Conservation (phyloP, 2,329 filamentous ascomycete species). For the Hypoxylon sp. region DNA sequence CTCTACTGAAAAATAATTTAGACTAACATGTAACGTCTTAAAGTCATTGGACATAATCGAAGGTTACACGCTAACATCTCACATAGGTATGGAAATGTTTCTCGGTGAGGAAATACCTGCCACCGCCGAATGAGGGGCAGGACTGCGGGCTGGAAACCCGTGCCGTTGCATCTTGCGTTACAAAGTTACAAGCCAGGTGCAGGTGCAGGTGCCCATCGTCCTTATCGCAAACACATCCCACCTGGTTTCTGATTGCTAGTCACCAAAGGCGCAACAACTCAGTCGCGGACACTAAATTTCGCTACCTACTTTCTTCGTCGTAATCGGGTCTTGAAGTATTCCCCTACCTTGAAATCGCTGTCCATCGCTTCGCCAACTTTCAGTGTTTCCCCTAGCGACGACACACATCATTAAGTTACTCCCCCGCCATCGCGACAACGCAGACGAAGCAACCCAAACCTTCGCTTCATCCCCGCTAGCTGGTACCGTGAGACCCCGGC, state of each 20-base stretch:
- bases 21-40: too few relatives aligned
- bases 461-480: not conserved
- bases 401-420: conserved; percentile 8
- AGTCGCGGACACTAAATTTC: not conserved
- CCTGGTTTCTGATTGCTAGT: conserved; percentile 11
- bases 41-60: too few relatives aligned
- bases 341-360: not conserved
- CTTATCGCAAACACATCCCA: conserved; percentile 31
- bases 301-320: not conserved
- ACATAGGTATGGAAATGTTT: not conserved
- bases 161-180: not conserved
- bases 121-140: conserved; percentile 30
- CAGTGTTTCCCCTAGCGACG: not conserved
- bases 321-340: conserved; percentile 10
- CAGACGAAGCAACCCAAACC: not conserved
- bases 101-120: conserved; percentile 26
- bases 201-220: not conserved
- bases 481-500: conserved; percentile 8
- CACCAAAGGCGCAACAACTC: conserved; percentile 4
- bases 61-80: conserved; percentile 4
- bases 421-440: conserved; percentile 15
- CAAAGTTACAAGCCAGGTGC: not conserved
- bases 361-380: not conserved
- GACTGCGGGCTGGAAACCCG: not conserved
- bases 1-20: too few relatives aligned